Percentiles rank a stretch among this genome's conserved stretches.
Conservation (phyloP, 2,329 filamentous ascomycete species). For the Diaporthe eres region DNA sequence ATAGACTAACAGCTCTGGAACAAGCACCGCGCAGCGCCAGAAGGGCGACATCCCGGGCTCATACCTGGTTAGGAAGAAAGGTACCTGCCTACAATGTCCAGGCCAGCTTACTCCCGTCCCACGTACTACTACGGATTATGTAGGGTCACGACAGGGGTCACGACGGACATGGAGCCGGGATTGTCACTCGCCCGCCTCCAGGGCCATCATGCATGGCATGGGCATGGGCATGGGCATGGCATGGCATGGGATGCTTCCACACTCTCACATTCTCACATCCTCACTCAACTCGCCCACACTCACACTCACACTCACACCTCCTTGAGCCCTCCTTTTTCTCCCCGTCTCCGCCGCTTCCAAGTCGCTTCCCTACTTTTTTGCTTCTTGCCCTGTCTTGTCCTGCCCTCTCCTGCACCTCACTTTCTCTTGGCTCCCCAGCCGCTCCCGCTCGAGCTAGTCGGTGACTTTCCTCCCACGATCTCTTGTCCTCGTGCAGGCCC, state of each 20-base stretch:
- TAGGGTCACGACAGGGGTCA: conserved; percentile 8
- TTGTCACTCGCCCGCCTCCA: conserved; percentile 27
- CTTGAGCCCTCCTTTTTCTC: conserved; percentile 15
- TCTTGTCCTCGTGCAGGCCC: conserved; percentile 17
- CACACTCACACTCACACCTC: conserved; percentile 4
- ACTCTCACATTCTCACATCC: background rate
- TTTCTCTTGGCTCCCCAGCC: conserved; percentile 32
- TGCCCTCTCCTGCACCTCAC: conserved; percentile 31
- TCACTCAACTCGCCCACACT: background rate
- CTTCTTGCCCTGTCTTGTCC: conserved; percentile 21
- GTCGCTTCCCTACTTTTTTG: background rate
- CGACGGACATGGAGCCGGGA: conserved; percentile 19
- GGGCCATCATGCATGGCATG: background rate
- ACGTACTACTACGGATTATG: background rate
- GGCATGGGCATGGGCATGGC: too few relatives aligned
- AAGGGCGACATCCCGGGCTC: conserved; percentile 5
- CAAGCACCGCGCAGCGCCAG: background rate
- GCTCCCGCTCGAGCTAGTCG: conserved; percentile 18
- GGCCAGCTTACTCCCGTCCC: conserved; percentile 9
- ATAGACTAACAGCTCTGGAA: conserved; percentile 12
- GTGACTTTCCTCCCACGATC: conserved; percentile 23
- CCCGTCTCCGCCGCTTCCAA: conserved; percentile 29
- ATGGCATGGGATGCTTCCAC: conserved; percentile 30
- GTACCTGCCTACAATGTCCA: background rate
- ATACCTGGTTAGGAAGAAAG: background rate